Evolutionary conservation across 106 monocot species (phyloP).

Genomic region (Allium sativum): DNA sequence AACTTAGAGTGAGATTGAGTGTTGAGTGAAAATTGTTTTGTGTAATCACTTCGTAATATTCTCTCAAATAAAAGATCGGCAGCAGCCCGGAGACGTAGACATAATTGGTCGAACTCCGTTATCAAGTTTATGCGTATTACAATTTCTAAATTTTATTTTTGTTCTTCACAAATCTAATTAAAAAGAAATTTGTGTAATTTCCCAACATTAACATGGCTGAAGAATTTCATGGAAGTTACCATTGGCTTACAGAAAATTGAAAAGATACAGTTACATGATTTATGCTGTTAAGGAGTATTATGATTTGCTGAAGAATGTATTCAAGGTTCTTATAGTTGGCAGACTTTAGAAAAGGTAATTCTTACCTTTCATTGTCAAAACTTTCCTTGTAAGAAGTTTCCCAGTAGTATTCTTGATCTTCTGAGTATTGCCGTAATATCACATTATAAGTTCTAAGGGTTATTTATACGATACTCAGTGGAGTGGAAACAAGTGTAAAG

Average conservation of each 20-base stretch:
- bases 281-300: slow-evolving; percentile 58
- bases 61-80: no score
- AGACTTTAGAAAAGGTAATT: slow-evolving; percentile 50
- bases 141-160: no score
- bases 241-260: slow-evolving; percentile 42
- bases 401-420: background rate
- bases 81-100: no score
- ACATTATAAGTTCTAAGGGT: slow-evolving; percentile 29
- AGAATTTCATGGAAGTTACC: slow-evolving; percentile 39
- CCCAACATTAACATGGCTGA: slow-evolving; percentile 38
- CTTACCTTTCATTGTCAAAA: background rate
- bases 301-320: slow-evolving; percentile 39
- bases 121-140: no score
- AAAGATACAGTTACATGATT: slow-evolving; percentile 55
- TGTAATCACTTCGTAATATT: no score
- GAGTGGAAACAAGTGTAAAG: slow-evolving; percentile 33
- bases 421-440: background rate
- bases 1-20: no score
- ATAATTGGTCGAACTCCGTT: no score
- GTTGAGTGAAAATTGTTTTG: no score
- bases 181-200: no score
- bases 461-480: slow-evolving; percentile 27
- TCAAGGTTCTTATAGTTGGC: slow-evolving; percentile 38
- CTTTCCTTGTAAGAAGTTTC: background rate
- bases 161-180: no score